A percentile compares a stretch with the other conserved stretches of the same genome.
phyloP scores from a whole-genome alignment of 1,284 basidiomycete species.

The Cryptococcus floricola region DNA sequence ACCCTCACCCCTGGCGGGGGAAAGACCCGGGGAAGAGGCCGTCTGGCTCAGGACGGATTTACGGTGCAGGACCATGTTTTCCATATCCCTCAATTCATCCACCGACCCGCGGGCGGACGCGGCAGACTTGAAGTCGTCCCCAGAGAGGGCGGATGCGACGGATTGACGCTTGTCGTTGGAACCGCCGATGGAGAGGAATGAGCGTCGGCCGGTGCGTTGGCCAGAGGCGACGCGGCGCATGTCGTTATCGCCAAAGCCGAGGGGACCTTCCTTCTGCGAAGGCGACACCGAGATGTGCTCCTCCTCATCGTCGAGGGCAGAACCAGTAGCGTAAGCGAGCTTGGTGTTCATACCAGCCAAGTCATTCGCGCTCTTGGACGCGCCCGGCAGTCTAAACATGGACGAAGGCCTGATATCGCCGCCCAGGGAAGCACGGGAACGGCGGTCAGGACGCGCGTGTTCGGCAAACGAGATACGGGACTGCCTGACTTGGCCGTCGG shows the following conservation, averaged over 20 bases:
- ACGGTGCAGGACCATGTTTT: slow-evolving; percentile 29
- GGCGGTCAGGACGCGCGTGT: slow-evolving; percentile 49
- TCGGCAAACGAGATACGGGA: slow-evolving; percentile 48
- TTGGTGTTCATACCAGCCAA: slow-evolving; percentile 37
- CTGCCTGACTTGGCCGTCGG: slow-evolving; percentile 43
- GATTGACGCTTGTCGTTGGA: slow-evolving; percentile 31
- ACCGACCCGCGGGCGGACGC: slow-evolving; percentile 36
- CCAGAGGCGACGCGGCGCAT: slow-evolving; percentile 49
- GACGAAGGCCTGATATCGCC: slow-evolving; percentile 51
- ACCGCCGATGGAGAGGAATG: slow-evolving; percentile 29
- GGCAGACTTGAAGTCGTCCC: slow-evolving; percentile 37
- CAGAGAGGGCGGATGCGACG: slow-evolving; percentile 17
- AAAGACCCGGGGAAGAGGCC: slow-evolving; percentile 10
- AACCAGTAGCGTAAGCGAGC: slow-evolving; percentile 44
- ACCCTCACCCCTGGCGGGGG: slow-evolving; percentile 10
- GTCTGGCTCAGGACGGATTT: slow-evolving; percentile 31
- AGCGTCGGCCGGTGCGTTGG: slow-evolving; percentile 25
- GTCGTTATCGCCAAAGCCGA: slow-evolving; percentile 63
- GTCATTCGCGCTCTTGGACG: slow-evolving; percentile 27
- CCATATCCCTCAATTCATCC: slow-evolving; percentile 45
- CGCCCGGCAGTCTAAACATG: slow-evolving; percentile 51
- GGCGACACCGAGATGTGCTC: slow-evolving; percentile 55
- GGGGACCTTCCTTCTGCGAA: slow-evolving; percentile 63
- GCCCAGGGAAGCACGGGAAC: slow-evolving; percentile 68
- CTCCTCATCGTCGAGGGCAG: slow-evolving; percentile 40